Evolutionary conservation across 2,329 filamentous ascomycete genomes (phyloP).

Genomic region (Arthroderma uncinatum): DNA sequence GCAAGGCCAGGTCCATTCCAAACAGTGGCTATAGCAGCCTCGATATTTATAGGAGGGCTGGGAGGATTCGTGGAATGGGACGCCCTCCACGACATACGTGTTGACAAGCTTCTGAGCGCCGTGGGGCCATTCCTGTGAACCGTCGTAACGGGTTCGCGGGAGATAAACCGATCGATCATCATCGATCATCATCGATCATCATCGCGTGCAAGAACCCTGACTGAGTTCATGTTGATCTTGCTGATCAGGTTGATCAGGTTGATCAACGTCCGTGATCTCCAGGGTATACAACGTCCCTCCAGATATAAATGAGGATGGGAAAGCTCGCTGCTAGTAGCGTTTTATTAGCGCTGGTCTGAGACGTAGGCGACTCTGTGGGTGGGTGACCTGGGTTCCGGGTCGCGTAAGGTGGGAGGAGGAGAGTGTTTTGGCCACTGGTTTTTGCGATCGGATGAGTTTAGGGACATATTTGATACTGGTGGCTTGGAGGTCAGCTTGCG

Average conservation of each 20-base stretch:
- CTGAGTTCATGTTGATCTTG: not conserved
- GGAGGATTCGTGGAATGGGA: not conserved
- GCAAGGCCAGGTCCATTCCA: not conserved
- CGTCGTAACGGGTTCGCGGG: not conserved
- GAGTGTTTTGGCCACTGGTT: not conserved
- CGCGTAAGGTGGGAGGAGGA: not conserved
- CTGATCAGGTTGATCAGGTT: not conserved
- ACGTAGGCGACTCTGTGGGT: not conserved
- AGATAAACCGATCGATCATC: conserved; percentile 1
- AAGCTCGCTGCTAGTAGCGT: not conserved
- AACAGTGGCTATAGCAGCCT: not conserved
- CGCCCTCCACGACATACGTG: not conserved
- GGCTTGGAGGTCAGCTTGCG: not conserved
- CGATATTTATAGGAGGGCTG: not conserved
- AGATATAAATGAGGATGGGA: not conserved
- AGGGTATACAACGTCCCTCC: not conserved
- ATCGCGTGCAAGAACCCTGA: not conserved
- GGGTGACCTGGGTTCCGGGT: not conserved
- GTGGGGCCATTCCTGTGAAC: not conserved
- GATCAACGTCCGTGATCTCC: not conserved
- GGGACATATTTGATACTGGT: not conserved
- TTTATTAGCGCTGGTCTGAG: not conserved
- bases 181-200: not conserved
- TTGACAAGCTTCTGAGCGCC: not conserved
- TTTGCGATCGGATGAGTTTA: not conserved